Evolutionary conservation across 129 eudicot species (phyloP), one percentile per base, ranked within the genome.

Genomic region (Mikania micrantha): DNA sequence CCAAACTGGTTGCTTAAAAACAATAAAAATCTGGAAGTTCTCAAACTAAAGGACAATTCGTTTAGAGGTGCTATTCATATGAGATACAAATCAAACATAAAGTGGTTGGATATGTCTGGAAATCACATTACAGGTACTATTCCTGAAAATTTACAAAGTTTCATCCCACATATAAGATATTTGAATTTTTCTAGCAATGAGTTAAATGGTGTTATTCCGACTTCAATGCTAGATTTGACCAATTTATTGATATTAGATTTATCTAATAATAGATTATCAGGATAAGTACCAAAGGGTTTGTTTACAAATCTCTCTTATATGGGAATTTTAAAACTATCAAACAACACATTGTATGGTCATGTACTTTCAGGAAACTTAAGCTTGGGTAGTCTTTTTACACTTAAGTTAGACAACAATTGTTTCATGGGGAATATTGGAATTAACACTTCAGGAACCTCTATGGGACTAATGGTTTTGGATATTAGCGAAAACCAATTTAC

Each of bases 1-100:
- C 84, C 77, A 7, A 39, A 15, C 47, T 79, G 77, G 80, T 52
- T 80, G n/a, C 25, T 74, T 4, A 20, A 24, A 4, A 79, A 73
- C 15, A 79, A 79, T 38, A 79, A 63, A 17, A 31, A 16, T 6
- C 10, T 74, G 5, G 62, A 57, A 19, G 19, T 16, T 66, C 24
- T 80, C 9, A 57, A 3, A 5, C 52, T 80, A 22, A 25, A 45
- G 39, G 17, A 64, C 24, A 74, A 74, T 36, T 70, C 59, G 7
- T 57, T 80, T 1, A 39, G 11, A 0, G 72, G 73, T 32, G 4
- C 17, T 1, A 11, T 42, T 5, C 19, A 3, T 42, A 12, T 42
- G 17, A 19, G n/a, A 31, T 16, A 42, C 64, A 45, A 5, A 10
- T 5, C 31, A 17, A n/a, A 21, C 13, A 47, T 54, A 3, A 2